Percentiles rank a stretch among this genome's conserved stretches.
Evolutionary conservation across 352 stramenopile species (phyloP).

Genomic region (Saprolegnia diclina): DNA sequence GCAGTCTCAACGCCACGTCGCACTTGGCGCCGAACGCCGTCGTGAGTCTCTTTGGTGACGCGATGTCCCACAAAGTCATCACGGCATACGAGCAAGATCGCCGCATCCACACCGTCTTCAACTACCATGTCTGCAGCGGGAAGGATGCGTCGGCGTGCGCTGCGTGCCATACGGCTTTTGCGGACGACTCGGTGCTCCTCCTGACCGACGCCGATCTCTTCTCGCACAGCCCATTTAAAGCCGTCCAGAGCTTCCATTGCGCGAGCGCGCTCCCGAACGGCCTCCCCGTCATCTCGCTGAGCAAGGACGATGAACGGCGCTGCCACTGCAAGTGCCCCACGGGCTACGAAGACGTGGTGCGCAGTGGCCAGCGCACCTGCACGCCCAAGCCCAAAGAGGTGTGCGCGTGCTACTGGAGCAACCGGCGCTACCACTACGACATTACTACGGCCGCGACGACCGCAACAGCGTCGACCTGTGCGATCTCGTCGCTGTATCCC

Average conservation of each 20-base stretch:
- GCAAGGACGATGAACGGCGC: background rate
- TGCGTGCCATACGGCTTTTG: background rate
- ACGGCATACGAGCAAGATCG: conserved; percentile 14
- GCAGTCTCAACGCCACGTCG: conserved; percentile 2
- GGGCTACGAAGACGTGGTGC: conserved; percentile 27
- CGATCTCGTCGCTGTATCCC: conserved; percentile 4
- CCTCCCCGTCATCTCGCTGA: conserved; percentile 21
- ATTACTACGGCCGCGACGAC: background rate
- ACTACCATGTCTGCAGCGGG: conserved; percentile 12
- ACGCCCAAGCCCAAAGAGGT: conserved; percentile 9
- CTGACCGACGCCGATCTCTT: conserved; percentile 12
- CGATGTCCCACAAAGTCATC: conserved; percentile 12
- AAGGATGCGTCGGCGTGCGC: background rate
- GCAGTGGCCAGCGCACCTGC: background rate
- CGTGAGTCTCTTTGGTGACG: conserved; percentile 19
- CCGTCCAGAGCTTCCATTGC: conserved; percentile 26
- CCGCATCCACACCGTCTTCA: conserved; percentile 6
- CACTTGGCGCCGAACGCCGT: background rate
- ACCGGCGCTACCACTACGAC: conserved; percentile 10
- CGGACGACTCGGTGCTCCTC: conserved; percentile 15
- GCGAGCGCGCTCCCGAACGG: conserved; percentile 23
- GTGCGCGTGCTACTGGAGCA: conserved; percentile 19
- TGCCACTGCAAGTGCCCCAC: conserved; percentile 30
- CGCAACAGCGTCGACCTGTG: background rate
- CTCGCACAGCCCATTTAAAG: conserved; percentile 15